A percentile compares a stretch with the other conserved stretches of the same genome.
These are phyloP conservation scores for Vitrella brassicaformis DNA, from an alignment of 73 alveolate species.

Conservation along the genomic window DNA sequence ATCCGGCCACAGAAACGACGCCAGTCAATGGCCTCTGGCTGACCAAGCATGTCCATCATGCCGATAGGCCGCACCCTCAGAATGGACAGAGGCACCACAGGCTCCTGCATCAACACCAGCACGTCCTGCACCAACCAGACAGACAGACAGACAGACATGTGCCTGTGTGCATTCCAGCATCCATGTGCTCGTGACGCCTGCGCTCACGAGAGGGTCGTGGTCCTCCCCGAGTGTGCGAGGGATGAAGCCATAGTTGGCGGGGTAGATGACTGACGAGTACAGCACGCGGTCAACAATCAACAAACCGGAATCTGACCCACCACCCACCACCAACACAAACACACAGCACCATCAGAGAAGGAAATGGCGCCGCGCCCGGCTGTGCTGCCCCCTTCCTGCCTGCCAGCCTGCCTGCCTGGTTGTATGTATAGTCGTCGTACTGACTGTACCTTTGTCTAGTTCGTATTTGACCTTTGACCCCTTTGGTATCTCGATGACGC, in stretches of 20 bases:
- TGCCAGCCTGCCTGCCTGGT: too few relatives aligned
- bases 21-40: too few relatives aligned
- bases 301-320: conserved; percentile 20
- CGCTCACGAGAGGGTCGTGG: conserved; percentile 27
- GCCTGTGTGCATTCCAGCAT: neutral
- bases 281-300: conserved; percentile 35
- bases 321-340: neutral
- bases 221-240: conserved; percentile 44
- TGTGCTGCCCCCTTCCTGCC: too few relatives aligned
- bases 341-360: too few relatives aligned
- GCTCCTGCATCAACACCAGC: neutral
- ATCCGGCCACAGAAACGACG: too few relatives aligned
- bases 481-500: conserved; percentile 38
- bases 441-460: conserved; percentile 12
- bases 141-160: neutral
- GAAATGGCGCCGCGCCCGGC: too few relatives aligned
- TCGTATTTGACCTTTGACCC: conserved; percentile 45
- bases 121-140: neutral
- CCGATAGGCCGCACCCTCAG: neutral
- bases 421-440: neutral
- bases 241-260: conserved; percentile 46
- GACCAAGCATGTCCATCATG: neutral
- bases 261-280: conserved; percentile 42
- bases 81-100: neutral
- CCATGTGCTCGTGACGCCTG: too few relatives aligned